Percentiles rank a stretch among this genome's conserved stretches.
Evolutionary conservation across 139 green algal species (phyloP).

Genomic region (Micractinium conductrix): DNA sequence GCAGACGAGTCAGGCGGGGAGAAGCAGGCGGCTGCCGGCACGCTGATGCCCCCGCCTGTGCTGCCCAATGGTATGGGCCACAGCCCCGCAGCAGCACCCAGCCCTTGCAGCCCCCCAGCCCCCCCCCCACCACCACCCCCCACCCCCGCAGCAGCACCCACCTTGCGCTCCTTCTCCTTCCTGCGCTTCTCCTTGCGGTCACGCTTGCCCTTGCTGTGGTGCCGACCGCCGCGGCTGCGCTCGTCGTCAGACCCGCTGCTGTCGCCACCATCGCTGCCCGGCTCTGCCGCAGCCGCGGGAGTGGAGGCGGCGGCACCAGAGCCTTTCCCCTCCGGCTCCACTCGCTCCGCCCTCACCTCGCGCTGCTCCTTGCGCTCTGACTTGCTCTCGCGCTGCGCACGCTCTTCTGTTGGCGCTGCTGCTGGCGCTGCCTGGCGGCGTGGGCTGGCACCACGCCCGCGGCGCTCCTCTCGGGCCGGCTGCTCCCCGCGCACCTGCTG

Average conservation of each 20-base stretch:
- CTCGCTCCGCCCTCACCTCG: too few relatives aligned
- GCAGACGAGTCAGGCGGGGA: not conserved
- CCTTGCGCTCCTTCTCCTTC: constrained; percentile 17
- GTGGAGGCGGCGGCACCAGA: not conserved
- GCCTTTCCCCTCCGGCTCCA: not conserved
- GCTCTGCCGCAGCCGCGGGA: not conserved
- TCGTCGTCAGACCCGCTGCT: constrained; percentile 21
- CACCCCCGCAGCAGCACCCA: not conserved
- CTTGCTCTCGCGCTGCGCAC: not conserved
- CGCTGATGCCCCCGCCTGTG: too few relatives aligned
- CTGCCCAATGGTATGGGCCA: too few relatives aligned
- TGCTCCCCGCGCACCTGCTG: not conserved
- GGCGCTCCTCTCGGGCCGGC: not conserved
- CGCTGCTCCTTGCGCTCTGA: not conserved
- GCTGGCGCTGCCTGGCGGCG: not conserved
- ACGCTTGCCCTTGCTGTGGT: constrained; percentile 12
- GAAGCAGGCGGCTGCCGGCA: too few relatives aligned
- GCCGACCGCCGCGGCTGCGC: not conserved
- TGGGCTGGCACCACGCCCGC: not conserved
- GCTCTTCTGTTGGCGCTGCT: not conserved
- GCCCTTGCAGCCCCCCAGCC: too few relatives aligned
- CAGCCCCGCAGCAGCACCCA: too few relatives aligned
- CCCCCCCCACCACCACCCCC: too few relatives aligned
- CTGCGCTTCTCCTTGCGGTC: not conserved
- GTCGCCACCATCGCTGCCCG: too few relatives aligned